A percentile compares a stretch with the other conserved stretches of the same genome.
Conservation (phyloP, 2,329 filamentous ascomycete genomes). For the Fusarium sp. region DNA sequence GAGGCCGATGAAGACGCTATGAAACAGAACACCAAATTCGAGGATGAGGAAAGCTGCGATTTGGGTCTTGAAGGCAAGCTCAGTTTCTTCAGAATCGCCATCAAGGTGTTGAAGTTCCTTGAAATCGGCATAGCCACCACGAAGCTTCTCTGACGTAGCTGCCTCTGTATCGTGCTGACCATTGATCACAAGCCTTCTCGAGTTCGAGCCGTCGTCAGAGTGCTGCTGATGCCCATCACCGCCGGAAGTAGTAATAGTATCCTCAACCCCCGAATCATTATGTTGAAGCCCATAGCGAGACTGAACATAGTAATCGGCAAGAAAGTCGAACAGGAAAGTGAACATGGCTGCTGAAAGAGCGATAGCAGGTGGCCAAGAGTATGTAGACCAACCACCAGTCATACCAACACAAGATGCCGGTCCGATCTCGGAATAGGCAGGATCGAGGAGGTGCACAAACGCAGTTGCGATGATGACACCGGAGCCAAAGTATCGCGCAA, state of each 20-base stretch:
- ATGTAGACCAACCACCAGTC: background rate
- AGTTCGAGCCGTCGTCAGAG: background rate
- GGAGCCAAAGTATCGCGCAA: background rate
- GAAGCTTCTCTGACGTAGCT: background rate
- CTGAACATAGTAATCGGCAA: background rate
- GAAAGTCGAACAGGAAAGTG: background rate
- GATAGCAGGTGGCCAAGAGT: background rate
- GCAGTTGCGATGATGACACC: background rate
- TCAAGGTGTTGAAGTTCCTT: background rate
- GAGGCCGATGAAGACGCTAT: background rate
- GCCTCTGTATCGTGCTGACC: background rate
- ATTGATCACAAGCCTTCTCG: background rate
- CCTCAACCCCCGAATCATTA: background rate
- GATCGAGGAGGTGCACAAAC: background rate
- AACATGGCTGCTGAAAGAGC: background rate
- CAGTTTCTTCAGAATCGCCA: background rate
- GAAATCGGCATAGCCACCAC: background rate
- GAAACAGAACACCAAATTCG: background rate
- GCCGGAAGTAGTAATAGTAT: background rate
- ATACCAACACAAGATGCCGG: background rate
- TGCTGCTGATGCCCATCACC: background rate
- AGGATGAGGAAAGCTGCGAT: background rate
- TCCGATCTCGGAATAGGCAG: background rate
- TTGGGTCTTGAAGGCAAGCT: background rate
- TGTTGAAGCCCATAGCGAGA: background rate